Evolutionary conservation across 1,284 basidiomycete species (phyloP).

Genomic region (Apiotrichum porosum): DNA sequence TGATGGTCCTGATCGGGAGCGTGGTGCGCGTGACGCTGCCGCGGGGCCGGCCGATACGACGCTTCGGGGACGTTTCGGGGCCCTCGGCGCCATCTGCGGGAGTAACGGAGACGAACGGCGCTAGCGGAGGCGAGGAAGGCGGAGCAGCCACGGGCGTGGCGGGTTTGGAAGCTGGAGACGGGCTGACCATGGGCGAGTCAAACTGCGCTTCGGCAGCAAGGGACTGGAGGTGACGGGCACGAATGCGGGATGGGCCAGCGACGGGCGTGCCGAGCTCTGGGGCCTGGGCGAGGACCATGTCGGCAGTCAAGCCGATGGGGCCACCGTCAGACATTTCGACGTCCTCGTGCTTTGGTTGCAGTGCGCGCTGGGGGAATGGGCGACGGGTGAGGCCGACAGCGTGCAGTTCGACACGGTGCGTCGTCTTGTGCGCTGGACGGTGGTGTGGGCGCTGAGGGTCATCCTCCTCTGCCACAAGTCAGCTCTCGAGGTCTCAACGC

Average conservation of each 20-base stretch:
- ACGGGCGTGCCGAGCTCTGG: no score
- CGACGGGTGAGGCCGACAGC: constrained; percentile 23
- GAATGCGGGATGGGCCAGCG: no score
- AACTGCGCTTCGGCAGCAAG: no score
- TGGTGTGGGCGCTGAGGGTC: constrained; percentile 30
- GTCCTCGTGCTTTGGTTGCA: not conserved
- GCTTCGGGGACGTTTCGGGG: not conserved
- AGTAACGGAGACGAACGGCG: not conserved
- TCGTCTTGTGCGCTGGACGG: constrained; percentile 27
- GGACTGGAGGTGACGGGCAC: no score
- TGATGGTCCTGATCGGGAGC: constrained; percentile 6
- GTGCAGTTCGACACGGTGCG: constrained; percentile 31
- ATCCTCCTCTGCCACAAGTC: constrained; percentile 33
- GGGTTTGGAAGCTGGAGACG: not conserved
- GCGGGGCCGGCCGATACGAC: not conserved
- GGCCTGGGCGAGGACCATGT: no score
- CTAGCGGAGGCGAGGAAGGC: not conserved
- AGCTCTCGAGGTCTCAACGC: no score
- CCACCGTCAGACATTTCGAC: no score
- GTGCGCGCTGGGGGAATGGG: not conserved
- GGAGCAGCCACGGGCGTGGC: not conserved
- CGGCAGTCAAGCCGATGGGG: no score
- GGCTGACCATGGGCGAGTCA: not conserved
- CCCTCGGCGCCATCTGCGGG: not conserved
- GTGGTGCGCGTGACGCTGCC: constrained; percentile 4